These are phyloP conservation scores for Saccharomycopsis microspora DNA, from an alignment of 805 yeast genomes.

Conservation along the genomic window DNA sequence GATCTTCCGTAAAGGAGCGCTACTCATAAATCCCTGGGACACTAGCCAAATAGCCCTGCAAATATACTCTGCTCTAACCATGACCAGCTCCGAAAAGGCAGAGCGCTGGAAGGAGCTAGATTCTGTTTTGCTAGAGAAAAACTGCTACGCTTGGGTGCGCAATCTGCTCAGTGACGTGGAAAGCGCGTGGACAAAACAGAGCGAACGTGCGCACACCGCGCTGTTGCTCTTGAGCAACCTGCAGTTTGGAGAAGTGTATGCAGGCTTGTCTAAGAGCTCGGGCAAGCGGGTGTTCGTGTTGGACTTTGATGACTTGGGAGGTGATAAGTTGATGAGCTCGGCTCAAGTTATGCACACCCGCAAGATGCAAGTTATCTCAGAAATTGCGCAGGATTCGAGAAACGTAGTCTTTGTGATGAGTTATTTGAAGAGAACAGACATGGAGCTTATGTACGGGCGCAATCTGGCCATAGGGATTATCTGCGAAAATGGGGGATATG, in stretches of 20 bases:
- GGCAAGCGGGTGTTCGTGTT: slow-evolving; percentile 33
- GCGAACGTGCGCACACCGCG: slow-evolving; percentile 26
- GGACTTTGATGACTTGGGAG: slow-evolving; percentile 33
- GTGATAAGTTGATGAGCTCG: slow-evolving; percentile 22
- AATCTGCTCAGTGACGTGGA: slow-evolving; percentile 43
- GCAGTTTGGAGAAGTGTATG: slow-evolving; percentile 26
- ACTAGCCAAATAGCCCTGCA: slow-evolving; percentile 49
- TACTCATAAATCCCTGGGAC: slow-evolving; percentile 90
- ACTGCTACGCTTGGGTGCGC: slow-evolving; percentile 66
- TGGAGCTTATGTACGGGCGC: slow-evolving; percentile 59
- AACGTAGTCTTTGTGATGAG: slow-evolving; percentile 68
- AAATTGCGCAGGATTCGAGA: slow-evolving; percentile 41
- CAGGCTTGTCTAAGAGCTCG: slow-evolving; percentile 16
- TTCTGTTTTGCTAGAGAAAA: slow-evolving; percentile 50
- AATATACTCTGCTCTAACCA: slow-evolving; percentile 52
- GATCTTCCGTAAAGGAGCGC: slow-evolving; percentile 57
- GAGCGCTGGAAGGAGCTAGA: slow-evolving; percentile 52
- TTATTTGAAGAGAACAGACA: slow-evolving; percentile 47
- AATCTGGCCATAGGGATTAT: slow-evolving; percentile 66
- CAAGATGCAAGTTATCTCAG: slow-evolving; percentile 44
- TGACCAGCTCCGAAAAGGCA: slow-evolving; percentile 47
- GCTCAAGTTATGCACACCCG: slow-evolving; percentile 51
- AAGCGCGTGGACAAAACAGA: slow-evolving; percentile 39
- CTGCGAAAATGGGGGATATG: slow-evolving; percentile 84
- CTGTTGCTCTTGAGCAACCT: slow-evolving; percentile 23